Base-by-base conservation (phyloP, 2,329 filamentous ascomycete species). In the Onygena corvina region DNA sequence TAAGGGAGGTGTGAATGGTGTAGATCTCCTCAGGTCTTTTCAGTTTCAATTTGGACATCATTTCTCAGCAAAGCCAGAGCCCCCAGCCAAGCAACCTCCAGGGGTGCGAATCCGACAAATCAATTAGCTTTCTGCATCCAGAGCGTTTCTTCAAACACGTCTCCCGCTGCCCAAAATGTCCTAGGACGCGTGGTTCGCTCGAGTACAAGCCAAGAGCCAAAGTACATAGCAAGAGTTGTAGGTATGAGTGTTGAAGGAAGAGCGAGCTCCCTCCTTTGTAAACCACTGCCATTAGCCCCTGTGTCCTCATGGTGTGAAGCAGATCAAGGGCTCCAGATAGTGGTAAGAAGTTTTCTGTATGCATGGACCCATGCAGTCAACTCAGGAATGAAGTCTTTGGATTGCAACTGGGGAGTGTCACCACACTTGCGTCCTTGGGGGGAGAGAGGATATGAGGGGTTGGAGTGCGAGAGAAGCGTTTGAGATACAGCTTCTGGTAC, bases 1-100 rank as follows among this genome's bases (percentile, higher is more conserved):
- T 25, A 27, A 16, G 18, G 27, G 20, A 46, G 62, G 12, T n/a
- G 11, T 9, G 14, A 12, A 14, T 7, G n/a, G 7, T 23, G 25
- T 4, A 21, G 18, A 25, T 40, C 64, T 68, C 66, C 65, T 70
- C 67, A 70, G 67, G 64, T 69, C 66, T 69, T 68, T 67, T 68
- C 63, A 68, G 63, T 69, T 65, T 58, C 57, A 54, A 54, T 59
- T 57, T 56, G 59, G 60, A 64, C 66, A 54, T 68, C 67, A 69
- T 65, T 52, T 65, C 30, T 31, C 8, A 31, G 42, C 1, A 40
- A 30, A 46, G 42, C 29, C 42, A 31, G 7, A n/a, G 42, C 11
- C 30, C 11, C 20, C 42, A 30, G 16, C 23, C 23, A 40, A 14
- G 18, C 20, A 4, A 18, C 16, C 9, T 46, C 40, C 23, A 9